These are phyloP conservation scores for Saturnispora silvae DNA, from an alignment of 805 yeast genomes.

Conservation along the genomic window DNA sequence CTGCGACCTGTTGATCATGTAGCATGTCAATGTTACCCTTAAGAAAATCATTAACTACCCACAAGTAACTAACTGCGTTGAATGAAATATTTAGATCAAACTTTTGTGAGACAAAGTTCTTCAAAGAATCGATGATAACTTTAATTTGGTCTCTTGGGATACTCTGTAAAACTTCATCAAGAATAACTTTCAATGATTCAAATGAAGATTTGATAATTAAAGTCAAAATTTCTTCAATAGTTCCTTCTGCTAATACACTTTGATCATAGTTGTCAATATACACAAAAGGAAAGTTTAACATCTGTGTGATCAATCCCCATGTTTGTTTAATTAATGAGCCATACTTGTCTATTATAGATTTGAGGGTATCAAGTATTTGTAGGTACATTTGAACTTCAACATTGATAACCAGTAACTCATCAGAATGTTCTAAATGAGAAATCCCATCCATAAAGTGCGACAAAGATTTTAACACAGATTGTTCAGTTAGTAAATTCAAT, in stretches of 20 bases:
- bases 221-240: constrained; percentile 36
- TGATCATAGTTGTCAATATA: constrained; percentile 25
- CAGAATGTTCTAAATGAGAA: constrained; percentile 28
- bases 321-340: constrained; percentile 45
- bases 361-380: constrained; percentile 50
- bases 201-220: constrained; percentile 59
- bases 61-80: constrained; percentile 82
- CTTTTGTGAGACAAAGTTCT: constrained; percentile 59
- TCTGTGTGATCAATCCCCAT: constrained; percentile 68
- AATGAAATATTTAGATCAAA: constrained; percentile 80
- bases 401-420: constrained; percentile 37
- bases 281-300: constrained; percentile 49
- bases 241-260: constrained; percentile 19
- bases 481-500: constrained; percentile 29
- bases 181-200: constrained; percentile 69
- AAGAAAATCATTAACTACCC: constrained; percentile 79
- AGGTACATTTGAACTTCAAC: constrained; percentile 62
- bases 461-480: constrained; percentile 39
- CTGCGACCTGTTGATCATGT: not conserved
- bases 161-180: constrained; percentile 73
- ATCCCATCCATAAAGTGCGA: constrained; percentile 34
- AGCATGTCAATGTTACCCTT: constrained; percentile 26
- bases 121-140: constrained; percentile 59
- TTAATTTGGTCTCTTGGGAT: constrained; percentile 59
- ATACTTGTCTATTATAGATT: constrained; percentile 65